Base-by-base conservation (phyloP, 2,329 filamentous ascomycete genomes). In the Colletotrichum scovillei region DNA sequence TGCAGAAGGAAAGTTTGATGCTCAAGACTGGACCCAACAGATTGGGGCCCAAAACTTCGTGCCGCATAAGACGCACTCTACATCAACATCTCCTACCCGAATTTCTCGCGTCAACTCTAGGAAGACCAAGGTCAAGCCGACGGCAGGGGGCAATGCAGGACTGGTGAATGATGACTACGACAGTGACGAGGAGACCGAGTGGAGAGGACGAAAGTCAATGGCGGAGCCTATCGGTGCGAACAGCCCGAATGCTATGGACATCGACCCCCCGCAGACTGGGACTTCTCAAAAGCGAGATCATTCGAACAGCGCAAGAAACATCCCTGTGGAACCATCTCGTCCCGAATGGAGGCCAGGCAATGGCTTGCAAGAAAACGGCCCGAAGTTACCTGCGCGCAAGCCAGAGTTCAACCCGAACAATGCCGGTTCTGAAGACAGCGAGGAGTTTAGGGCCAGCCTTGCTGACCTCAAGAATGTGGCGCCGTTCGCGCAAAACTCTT, bases 201-300 rank as follows among this genome's bases (percentile, higher is more conserved):
- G 82, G 82, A 74, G 78, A 52, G 81, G 82, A 57, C 78, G 82
- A 68, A 82, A 83, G 60, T 74, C 78, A 6, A 79, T 81, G 46
- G 71, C 77, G 14, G 78, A 79, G 30, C 77, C 79, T 3, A 69
- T 74, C 6, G 74, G 76, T 24, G 79, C 80, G 12, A 84, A 84
- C 46, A 90, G 87, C 74, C 88, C 89, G 3, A 89, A 87, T 70
- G 89, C 90, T 16, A 92, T 92, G 91, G 91, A 92, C 75, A 91
- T 92, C 63, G 91, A 92, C 76, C 86, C 88, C 5, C 88, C 89
- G 63, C 81, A 78, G 46, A 26, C 74, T 2, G 62, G 63, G 11
- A 75, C 78, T 16, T 70, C 74, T 11, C 53, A 78, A 16, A 49
- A 42, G 22, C 62, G 35, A 62, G 59, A 63, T 24, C 78, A 81